Percentiles rank a stretch among this genome's conserved stretches.
phyloP scores from a whole-genome alignment of 202 grass and related monocot genomes.

The Zoysia matrella region DNA sequence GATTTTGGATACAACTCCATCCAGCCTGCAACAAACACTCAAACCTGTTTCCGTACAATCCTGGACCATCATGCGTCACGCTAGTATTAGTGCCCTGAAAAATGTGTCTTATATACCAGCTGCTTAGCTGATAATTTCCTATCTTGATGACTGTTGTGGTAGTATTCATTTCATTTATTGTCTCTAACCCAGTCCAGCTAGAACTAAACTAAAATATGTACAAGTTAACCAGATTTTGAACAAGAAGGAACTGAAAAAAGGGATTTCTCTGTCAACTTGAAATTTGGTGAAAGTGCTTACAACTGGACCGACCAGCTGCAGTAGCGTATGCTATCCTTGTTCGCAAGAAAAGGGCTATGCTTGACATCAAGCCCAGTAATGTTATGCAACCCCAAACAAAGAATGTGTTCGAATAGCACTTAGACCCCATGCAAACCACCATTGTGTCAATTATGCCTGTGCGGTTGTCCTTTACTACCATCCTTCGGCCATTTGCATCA shows the following conservation, averaged over 20 bases:
- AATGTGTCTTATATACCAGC: not conserved
- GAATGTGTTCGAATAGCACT: slow-evolving; percentile 82
- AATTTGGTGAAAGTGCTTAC: slow-evolving; percentile 12
- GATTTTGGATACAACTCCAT: not conserved
- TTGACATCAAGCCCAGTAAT: slow-evolving; percentile 61
- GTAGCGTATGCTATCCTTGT: slow-evolving; percentile 59
- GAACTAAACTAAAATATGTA: slow-evolving; percentile 36
- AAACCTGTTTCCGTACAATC: slow-evolving; percentile 3
- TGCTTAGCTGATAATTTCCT: slow-evolving; percentile 25
- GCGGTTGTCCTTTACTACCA: slow-evolving; percentile 30
- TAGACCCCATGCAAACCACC: slow-evolving; percentile 83
- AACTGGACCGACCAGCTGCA: slow-evolving; percentile 3
- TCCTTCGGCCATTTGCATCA: slow-evolving; percentile 51
- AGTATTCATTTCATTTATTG: slow-evolving; percentile 18
- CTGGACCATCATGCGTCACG: not conserved
- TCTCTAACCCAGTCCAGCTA: slow-evolving; percentile 27
- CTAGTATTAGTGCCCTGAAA: slow-evolving; percentile 25
- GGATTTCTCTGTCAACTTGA: slow-evolving; percentile 29
- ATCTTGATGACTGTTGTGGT: not conserved
- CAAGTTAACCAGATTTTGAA: slow-evolving; percentile 23
- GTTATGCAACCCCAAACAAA: slow-evolving; percentile 77
- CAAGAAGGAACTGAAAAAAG: slow-evolving; percentile 1
- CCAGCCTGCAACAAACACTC: not conserved
- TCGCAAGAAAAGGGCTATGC: slow-evolving; percentile 70
- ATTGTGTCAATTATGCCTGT: slow-evolving; percentile 49